Percentiles rank a stretch among this genome's conserved stretches.
Evolutionary conservation across 78 protist genomes (phyloP).

Genomic region (Dictyostelium firmibasis): DNA sequence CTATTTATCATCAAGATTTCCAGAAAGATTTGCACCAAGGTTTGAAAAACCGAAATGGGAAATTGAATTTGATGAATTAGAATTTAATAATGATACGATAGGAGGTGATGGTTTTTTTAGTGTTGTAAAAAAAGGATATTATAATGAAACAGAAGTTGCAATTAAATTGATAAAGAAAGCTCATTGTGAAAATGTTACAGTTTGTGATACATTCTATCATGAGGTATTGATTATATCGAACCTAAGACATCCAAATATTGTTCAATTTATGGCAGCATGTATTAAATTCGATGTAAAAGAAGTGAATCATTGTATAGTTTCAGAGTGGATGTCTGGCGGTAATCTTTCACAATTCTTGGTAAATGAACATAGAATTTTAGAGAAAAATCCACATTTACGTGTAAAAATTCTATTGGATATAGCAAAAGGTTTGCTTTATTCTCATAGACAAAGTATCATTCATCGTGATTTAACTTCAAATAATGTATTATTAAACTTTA

Average conservation of each 20-base stretch:
- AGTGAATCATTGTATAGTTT: constrained; percentile 65
- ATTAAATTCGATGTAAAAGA: background rate
- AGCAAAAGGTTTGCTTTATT: constrained; percentile 88
- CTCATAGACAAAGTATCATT: constrained; percentile 75
- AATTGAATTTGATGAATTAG: background rate
- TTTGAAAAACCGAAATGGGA: background rate
- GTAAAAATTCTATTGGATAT: constrained; percentile 79
- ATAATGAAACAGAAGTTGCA: constrained; percentile 63
- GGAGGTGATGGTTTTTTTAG: constrained; percentile 73
- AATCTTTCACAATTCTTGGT: constrained; percentile 5
- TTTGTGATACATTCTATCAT: constrained; percentile 5
- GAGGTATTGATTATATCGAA: background rate
- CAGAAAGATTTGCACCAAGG: background rate
- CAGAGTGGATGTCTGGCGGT: constrained; percentile 72
- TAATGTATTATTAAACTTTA: constrained; percentile 77
- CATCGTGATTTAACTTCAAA: constrained; percentile 88
- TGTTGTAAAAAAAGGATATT: constrained; percentile 51
- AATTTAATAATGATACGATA: background rate
- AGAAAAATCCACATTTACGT: background rate
- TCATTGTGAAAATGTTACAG: background rate
- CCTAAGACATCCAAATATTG: constrained; percentile 75
- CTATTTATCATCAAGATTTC: background rate
- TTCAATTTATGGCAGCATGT: constrained; percentile 78
- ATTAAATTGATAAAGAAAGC: constrained; percentile 59
- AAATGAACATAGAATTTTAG: constrained; percentile 3